Conservation (phyloP, 805 yeast genomes). For the Maudiozyma serrabonitensis region DNA sequence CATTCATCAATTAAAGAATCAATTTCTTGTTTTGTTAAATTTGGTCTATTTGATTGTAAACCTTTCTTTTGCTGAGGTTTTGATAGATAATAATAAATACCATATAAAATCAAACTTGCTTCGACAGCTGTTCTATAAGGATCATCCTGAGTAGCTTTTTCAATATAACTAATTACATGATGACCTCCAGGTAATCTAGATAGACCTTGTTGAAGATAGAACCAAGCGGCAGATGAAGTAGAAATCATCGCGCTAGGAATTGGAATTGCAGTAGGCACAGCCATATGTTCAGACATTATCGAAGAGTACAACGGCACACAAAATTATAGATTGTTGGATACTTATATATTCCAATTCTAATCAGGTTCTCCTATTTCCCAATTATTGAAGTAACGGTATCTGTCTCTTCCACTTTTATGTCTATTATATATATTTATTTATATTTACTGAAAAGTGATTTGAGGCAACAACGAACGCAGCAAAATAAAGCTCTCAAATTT, state of each 20-base stretch:
- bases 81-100: slow-evolving; percentile 64
- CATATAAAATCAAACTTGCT: slow-evolving; percentile 64
- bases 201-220: slow-evolving; percentile 11
- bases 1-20: slow-evolving; percentile 83
- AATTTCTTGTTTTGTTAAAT: slow-evolving; percentile 51
- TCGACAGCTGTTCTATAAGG: slow-evolving; percentile 86
- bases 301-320: background rate
- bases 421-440: no score
- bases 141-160: slow-evolving; percentile 83
- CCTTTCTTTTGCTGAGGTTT: slow-evolving; percentile 68
- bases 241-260: slow-evolving; percentile 20
- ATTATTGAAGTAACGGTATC: no score
- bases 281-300: background rate
- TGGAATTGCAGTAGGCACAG: slow-evolving; percentile 22
- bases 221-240: slow-evolving; percentile 19
- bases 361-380: no score
- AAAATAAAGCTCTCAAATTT: no score
- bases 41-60: slow-evolving; percentile 62
- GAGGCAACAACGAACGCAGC: no score
- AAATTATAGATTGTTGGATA: no score
- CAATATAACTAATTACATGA: slow-evolving; percentile 54
- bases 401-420: no score
- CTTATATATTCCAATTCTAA: no score
- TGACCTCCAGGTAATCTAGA: slow-evolving; percentile 23
- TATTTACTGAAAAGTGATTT: no score